Conservation (phyloP, 495 filamentous ascomycete genomes). For the Tuber aestivum region DNA sequence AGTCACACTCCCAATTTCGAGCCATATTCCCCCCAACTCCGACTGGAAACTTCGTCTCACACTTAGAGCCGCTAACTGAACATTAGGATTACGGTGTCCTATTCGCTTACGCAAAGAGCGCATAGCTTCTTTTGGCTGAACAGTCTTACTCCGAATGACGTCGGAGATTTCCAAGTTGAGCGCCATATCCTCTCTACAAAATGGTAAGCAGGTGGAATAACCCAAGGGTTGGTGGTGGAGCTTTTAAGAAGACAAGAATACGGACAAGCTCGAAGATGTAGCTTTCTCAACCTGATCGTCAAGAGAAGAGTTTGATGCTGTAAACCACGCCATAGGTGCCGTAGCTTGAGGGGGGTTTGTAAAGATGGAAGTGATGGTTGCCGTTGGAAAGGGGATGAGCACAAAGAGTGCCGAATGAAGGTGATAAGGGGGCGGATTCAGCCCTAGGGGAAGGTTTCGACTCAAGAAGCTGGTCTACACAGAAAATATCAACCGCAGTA, state of each 20-base stretch:
- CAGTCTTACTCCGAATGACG: constrained; percentile 89
- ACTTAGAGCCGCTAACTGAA: constrained; percentile 86
- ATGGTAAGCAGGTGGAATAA: constrained; percentile 14
- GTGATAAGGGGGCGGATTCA: background rate
- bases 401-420: background rate
- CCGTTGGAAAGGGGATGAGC: background rate
- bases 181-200: constrained; percentile 82
- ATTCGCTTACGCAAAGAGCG: constrained; percentile 86
- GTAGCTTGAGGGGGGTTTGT: constrained; percentile 16
- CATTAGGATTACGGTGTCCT: constrained; percentile 92
- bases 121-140: constrained; percentile 96
- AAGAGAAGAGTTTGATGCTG: constrained; percentile 76
- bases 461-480: background rate
- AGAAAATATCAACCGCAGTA: constrained; percentile 1
- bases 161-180: constrained; percentile 97
- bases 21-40: background rate
- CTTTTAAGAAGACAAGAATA: constrained; percentile 14
- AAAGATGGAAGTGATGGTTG: constrained; percentile 15
- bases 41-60: constrained; percentile 48
- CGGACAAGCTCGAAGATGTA: constrained; percentile 84
- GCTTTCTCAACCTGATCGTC: constrained; percentile 96
- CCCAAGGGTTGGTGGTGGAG: background rate
- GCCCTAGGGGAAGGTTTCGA: background rate
- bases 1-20: constrained; percentile 7
- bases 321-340: constrained; percentile 75